Conservation (phyloP, 140 eudicot species). For the Flaveria floridana region DNA sequence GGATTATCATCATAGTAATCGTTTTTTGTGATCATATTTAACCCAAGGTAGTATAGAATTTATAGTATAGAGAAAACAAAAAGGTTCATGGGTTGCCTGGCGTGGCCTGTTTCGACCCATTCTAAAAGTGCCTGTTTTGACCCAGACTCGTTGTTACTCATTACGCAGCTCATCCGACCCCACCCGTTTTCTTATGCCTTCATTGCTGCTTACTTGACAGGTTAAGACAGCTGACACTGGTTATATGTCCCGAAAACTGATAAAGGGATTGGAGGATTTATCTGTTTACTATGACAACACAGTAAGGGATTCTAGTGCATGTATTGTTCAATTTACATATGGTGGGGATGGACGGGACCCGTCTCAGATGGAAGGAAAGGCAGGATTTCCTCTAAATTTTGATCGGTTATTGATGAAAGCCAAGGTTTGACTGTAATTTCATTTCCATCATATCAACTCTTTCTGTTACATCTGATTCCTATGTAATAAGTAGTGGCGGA, state of each 20-base stretch:
- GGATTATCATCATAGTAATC: background rate
- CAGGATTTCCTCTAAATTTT: slow-evolving; percentile 79
- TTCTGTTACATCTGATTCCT: background rate
- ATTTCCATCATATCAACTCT: slow-evolving; percentile 7
- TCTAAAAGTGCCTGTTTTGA: background rate
- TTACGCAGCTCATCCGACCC: background rate
- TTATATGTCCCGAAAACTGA: slow-evolving; percentile 92
- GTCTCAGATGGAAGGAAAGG: slow-evolving; percentile 84
- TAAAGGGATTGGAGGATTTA: slow-evolving; percentile 86
- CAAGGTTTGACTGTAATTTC: slow-evolving; percentile 53
- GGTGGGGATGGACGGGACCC: slow-evolving; percentile 99
- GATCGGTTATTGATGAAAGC: slow-evolving; percentile 69
- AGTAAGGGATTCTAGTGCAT: slow-evolving; percentile 80
- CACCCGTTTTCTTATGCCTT: slow-evolving; percentile 6
- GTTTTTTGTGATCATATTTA: background rate
- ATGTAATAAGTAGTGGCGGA: slow-evolving; percentile 3
- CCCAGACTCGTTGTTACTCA: background rate
- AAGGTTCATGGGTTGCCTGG: background rate
- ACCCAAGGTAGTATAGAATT: background rate
- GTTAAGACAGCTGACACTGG: slow-evolving; percentile 99
- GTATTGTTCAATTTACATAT: slow-evolving; percentile 76
- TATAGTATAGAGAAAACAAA: background rate
- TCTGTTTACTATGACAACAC: slow-evolving; percentile 80
- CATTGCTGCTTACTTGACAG: slow-evolving; percentile 40
- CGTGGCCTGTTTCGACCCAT: background rate